These are phyloP conservation scores for Talaromyces trachyspermus DNA, from an alignment of 495 filamentous ascomycete species.

Conservation along the genomic window DNA sequence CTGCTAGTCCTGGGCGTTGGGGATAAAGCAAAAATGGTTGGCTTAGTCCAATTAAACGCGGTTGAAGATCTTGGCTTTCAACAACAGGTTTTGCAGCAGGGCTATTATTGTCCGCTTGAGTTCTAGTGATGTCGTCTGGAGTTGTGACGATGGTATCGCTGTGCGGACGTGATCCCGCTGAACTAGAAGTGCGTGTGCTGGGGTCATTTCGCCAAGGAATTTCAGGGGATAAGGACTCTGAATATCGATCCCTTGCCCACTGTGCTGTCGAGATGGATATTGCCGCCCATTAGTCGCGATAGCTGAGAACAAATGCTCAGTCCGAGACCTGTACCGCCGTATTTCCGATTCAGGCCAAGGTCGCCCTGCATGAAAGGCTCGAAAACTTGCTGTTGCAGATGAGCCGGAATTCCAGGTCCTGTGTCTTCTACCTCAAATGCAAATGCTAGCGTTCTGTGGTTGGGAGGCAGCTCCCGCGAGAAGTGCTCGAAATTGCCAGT, in stretches of 20 bases:
- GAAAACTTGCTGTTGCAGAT: conserved; percentile 74
- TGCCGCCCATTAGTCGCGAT: conserved; percentile 73
- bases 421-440: conserved; percentile 87
- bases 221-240: conserved; percentile 78
- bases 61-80: conserved; percentile 46
- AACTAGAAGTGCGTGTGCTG: conserved; percentile 30
- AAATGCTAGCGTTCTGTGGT: conserved; percentile 57
- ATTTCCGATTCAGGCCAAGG: conserved; percentile 79
- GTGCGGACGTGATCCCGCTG: conserved; percentile 18
- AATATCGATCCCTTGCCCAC: conserved; percentile 73
- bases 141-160: conserved; percentile 21
- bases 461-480: neutral
- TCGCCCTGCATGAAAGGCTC: conserved; percentile 94
- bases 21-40: conserved; percentile 72
- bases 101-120: conserved; percentile 10
- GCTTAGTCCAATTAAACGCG: conserved; percentile 73
- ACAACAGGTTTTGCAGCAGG: conserved; percentile 21
- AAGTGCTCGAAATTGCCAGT: conserved; percentile 6
- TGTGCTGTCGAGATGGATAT: conserved; percentile 63
- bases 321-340: conserved; percentile 85
- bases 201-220: conserved; percentile 57
- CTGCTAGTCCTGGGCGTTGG: conserved; percentile 20
- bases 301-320: conserved; percentile 84
- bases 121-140: conserved; percentile 16
- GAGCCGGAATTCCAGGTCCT: conserved; percentile 78